Base-by-base conservation (phyloP, 805 yeast genomes). In the Myxozyma udenii region DNA sequence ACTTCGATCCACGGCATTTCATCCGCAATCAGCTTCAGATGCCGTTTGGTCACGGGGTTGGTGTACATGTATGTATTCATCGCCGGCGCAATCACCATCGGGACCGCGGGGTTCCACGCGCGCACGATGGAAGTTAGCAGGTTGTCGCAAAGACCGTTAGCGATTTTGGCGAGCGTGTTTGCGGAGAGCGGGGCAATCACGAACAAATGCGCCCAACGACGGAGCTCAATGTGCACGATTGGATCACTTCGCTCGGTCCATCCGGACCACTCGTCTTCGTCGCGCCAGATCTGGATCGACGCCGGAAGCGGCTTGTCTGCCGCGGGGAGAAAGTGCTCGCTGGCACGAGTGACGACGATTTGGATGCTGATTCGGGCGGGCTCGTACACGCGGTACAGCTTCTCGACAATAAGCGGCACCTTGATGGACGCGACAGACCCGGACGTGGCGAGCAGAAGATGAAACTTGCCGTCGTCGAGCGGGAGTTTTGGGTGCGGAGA, bases 381-480 rank as follows among this genome's bases (percentile, higher is more conserved):
- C 3, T 89, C 87, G 68, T 86, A 91, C 4, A 84, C 75, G 67
- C 87, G 87, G 66, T 83, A 84, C 44, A 93, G 75, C 66, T 88
- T 87, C 64, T 85, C 95, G 58, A 93, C 87, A 36, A 93, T 88
- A 59, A 85, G 68, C 0, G 96, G 96, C 21, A 93, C 83, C 68
- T 93, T 93, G 57, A 93, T 88, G 2, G 98, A 87, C 3, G 98
- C 98, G 2, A 93, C 97, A 1, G 95, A 86, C 0, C 98, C 98
- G 0, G 98, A 87, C 18, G 95, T 95, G 18, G 95, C 98, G 39
- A 93, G 74, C 51, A 93, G 73, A 40, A 93, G 83, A 68, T 93
- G 98, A 50, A 87, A 75, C 64, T 89, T 90, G 40, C 83, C 85
- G 66, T 87, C 95, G 65, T 87, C 93, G 62, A 47, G 48, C 22